Evolutionary conservation across 352 stramenopile genomes (phyloP).

Genomic region (Globisporangium middletonii): DNA sequence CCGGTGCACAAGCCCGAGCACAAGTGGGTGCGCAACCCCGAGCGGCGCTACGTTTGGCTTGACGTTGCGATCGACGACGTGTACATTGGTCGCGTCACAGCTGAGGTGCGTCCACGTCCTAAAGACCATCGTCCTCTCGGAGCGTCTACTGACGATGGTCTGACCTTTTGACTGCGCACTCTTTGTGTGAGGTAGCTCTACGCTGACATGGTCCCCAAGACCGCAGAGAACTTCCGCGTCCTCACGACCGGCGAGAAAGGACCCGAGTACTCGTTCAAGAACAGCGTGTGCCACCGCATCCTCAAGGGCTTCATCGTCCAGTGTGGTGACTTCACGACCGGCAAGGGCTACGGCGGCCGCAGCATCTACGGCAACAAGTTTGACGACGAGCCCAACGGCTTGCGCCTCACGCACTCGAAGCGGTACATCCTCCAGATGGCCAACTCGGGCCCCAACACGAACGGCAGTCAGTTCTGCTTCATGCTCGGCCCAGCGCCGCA

Average conservation of each 20-base stretch:
- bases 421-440: constrained; percentile 93
- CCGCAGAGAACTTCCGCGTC: constrained; percentile 96
- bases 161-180: too few species aligned
- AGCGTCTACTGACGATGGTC: neutral
- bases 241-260: constrained; percentile 96
- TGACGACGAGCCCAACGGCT: constrained; percentile 93
- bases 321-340: constrained; percentile 92
- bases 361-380: constrained; percentile 98
- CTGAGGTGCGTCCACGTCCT: constrained; percentile 31
- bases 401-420: constrained; percentile 74
- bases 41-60: constrained; percentile 83
- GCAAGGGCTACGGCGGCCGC: constrained; percentile 93
- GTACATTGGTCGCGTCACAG: constrained; percentile 63
- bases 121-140: too few species aligned
- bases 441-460: constrained; percentile 96
- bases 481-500: constrained; percentile 77
- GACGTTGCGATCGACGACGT: constrained; percentile 76
- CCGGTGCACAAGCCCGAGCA: constrained; percentile 3
- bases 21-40: constrained; percentile 46
- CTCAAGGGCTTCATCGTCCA: constrained; percentile 99
- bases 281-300: constrained; percentile 96
- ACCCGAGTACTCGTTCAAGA: constrained; percentile 93
- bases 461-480: constrained; percentile 99
- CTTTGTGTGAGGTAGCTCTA: constrained; percentile 61
- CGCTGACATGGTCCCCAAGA: constrained; percentile 95